These are phyloP conservation scores for Talaromyces islandicus DNA, from an alignment of 2,329 filamentous ascomycete species.

Conservation along the genomic window DNA sequence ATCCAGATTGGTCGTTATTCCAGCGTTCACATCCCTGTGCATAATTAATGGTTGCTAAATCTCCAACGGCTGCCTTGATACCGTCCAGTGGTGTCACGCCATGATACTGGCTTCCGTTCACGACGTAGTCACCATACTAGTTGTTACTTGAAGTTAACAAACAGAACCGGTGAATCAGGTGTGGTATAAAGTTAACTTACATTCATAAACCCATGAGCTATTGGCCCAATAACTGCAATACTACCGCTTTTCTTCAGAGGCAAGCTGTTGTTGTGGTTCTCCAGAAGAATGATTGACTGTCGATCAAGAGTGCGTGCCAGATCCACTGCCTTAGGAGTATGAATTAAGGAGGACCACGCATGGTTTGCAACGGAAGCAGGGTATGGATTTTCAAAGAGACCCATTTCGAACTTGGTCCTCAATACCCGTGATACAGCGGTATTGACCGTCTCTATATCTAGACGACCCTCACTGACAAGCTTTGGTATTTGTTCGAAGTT, in stretches of 20 bases:
- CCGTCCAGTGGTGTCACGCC: slow-evolving; percentile 47
- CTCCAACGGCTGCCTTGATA: slow-evolving; percentile 53
- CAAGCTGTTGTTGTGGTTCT: slow-evolving; percentile 61
- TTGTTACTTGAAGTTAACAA: background rate
- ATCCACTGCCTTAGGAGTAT: slow-evolving; percentile 54
- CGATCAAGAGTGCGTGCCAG: slow-evolving; percentile 58
- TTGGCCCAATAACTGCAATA: slow-evolving; percentile 48
- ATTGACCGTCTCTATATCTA: slow-evolving; percentile 55
- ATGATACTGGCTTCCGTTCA: slow-evolving; percentile 53
- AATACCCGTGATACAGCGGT: slow-evolving; percentile 60
- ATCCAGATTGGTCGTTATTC: slow-evolving; percentile 63
- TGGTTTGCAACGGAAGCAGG: slow-evolving; percentile 48
- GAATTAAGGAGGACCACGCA: slow-evolving; percentile 53
- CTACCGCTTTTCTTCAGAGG: slow-evolving; percentile 48
- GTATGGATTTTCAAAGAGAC: slow-evolving; percentile 66
- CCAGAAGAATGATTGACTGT: slow-evolving; percentile 66
- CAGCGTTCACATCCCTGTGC: slow-evolving; percentile 66
- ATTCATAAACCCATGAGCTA: slow-evolving; percentile 66
- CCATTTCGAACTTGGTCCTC: slow-evolving; percentile 62
- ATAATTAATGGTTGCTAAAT: slow-evolving; percentile 59
- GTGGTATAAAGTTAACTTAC: slow-evolving; percentile 36
- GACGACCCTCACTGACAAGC: slow-evolving; percentile 55
- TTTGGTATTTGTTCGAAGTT: slow-evolving; percentile 62
- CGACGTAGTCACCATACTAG: slow-evolving; percentile 68
- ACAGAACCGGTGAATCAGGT: slow-evolving; percentile 14